phyloP scores from a whole-genome alignment of 1,284 basidiomycete genomes.

The Trametes versicolor region DNA sequence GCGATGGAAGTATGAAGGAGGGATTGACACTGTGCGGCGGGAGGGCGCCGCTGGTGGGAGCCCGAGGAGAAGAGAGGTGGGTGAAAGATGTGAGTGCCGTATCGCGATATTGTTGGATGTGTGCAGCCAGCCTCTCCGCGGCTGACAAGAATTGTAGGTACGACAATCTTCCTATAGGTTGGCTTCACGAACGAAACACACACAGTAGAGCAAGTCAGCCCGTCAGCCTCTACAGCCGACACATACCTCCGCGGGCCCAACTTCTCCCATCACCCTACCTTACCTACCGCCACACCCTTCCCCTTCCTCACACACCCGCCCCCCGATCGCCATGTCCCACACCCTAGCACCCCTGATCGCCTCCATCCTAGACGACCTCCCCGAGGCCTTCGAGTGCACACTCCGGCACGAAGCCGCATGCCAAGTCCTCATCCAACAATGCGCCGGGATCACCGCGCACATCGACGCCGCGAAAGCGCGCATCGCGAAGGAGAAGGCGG shows the following conservation, averaged over 20 bases:
- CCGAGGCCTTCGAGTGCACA: slow-evolving; percentile 33
- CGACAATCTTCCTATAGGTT: neutral
- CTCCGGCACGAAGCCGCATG: slow-evolving; percentile 32
- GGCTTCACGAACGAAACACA: neutral
- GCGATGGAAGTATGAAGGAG: neutral
- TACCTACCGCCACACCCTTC: neutral
- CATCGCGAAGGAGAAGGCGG: slow-evolving; percentile 33
- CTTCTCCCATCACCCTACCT: neutral
- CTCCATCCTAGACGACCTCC: slow-evolving; percentile 28
- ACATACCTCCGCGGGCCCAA: neutral
- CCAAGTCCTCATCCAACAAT: slow-evolving; percentile 32
- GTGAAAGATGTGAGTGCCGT: neutral
- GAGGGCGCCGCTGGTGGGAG: neutral
- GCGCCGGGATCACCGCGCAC: slow-evolving; percentile 23
- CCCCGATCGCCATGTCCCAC: slow-evolving; percentile 15
- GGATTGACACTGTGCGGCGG: neutral
- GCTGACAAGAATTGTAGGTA: slow-evolving; percentile 9
- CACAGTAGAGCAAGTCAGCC: neutral
- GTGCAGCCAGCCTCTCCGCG: neutral
- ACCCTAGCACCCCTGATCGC: slow-evolving; percentile 23
- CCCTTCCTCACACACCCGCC: neutral
- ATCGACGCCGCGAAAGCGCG: slow-evolving; percentile 29
- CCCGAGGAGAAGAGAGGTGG: neutral
- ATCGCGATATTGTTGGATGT: neutral
- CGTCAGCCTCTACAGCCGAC: neutral